Evolutionary conservation across 2,329 filamentous ascomycete species (phyloP).

Genomic region (Decorospora gaudefroyi): DNA sequence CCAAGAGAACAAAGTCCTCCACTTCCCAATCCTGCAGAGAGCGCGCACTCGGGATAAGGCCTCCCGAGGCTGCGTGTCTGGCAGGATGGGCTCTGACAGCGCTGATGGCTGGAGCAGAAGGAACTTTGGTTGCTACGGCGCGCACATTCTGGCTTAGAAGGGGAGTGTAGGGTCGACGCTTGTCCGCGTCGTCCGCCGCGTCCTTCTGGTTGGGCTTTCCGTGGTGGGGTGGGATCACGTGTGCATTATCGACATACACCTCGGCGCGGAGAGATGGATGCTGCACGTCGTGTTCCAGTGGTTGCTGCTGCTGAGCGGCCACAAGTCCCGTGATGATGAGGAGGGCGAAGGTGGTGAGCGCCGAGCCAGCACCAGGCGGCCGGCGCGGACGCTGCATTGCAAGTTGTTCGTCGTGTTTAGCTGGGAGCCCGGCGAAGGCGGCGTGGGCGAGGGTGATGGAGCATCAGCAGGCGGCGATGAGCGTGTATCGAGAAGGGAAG

Average conservation of each 20-base stretch:
- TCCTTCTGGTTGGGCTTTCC: conserved; percentile 14
- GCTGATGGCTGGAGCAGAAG: conserved; percentile 78
- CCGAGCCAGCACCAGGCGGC: conserved; percentile 48
- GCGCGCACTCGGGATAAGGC: conserved; percentile 75
- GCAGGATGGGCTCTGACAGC: conserved; percentile 94
- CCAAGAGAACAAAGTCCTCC: conserved; percentile 99
- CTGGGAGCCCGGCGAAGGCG: conserved; percentile 39
- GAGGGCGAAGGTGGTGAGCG: conserved; percentile 43
- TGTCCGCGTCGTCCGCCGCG: conserved; percentile 24
- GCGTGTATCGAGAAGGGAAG: conserved; percentile 16
- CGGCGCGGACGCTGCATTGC: conserved; percentile 48
- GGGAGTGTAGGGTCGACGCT: conserved; percentile 34
- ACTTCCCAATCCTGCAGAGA: conserved; percentile 99
- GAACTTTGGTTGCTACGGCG: conserved; percentile 85
- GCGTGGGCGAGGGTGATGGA: conserved; percentile 35
- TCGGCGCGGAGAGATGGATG: conserved; percentile 35
- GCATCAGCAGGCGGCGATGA: conserved; percentile 35
- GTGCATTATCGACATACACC: conserved; percentile 28
- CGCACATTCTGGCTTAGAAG: conserved; percentile 68
- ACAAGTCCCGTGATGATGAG: conserved; percentile 45
- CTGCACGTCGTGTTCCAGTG: conserved; percentile 32
- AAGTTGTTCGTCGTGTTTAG: conserved; percentile 28
- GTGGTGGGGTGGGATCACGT: conserved; percentile 19
- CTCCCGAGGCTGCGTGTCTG: conserved; percentile 54
- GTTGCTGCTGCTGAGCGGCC: conserved; percentile 52